phyloP scores from a whole-genome alignment of 352 stramenopile genomes.

The Globisporangium recalcitrans region DNA sequence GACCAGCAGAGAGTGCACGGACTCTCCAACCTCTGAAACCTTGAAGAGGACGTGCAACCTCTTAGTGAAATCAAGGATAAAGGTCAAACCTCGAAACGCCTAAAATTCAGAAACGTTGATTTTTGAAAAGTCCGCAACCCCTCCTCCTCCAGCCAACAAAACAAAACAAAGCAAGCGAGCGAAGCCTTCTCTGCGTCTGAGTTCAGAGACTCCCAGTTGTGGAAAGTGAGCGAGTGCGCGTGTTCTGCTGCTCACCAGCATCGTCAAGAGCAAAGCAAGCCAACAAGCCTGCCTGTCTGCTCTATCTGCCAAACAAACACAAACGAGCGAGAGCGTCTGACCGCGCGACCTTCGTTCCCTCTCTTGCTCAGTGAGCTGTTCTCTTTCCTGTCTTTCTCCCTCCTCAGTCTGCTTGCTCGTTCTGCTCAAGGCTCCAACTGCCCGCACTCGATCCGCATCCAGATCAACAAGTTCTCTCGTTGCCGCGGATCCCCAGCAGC shows the following conservation, averaged over 20 bases:
- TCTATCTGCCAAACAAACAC: background rate
- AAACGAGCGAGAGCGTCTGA: background rate
- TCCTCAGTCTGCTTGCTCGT: background rate
- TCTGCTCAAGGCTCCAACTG: background rate
- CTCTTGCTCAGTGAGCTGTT: background rate
- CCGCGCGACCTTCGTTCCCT: background rate
- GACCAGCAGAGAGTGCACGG: too few species aligned
- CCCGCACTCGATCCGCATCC: background rate
- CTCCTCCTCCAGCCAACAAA: too few species aligned
- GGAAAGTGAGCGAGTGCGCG: constrained; percentile 2
- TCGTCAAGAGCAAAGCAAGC: background rate
- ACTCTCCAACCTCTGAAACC: too few species aligned
- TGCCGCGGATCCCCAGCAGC: background rate
- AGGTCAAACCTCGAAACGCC: too few species aligned
- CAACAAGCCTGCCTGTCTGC: background rate
- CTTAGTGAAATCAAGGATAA: too few species aligned
- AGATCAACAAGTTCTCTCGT: background rate
- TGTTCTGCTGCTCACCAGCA: background rate
- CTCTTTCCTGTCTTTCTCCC: background rate
- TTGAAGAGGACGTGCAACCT: too few species aligned
- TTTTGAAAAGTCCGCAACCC: too few species aligned
- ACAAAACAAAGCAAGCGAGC: too few species aligned
- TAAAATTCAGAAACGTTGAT: too few species aligned
- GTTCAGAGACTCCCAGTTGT: constrained; percentile 4
- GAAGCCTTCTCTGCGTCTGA: constrained; percentile 6